Conservation (phyloP, 257 asterid species). For the Ligustrum vulgare region DNA sequence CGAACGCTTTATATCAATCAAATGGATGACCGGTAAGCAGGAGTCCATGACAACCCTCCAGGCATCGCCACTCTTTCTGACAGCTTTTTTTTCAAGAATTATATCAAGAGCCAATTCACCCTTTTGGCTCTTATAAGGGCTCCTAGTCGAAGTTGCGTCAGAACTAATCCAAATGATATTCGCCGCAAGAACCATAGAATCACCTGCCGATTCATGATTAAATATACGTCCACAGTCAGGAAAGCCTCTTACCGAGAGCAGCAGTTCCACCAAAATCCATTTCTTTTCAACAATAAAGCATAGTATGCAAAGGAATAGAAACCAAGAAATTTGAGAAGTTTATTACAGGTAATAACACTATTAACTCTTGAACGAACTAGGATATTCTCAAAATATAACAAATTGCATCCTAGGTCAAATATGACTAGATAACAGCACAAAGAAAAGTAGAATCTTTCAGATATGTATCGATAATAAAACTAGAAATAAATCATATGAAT, state of each 20-base stretch:
- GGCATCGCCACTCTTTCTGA: conserved; percentile 79
- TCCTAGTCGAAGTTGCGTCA: conserved; percentile 74
- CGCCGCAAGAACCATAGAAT: conserved; percentile 77
- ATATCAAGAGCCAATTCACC: conserved; percentile 90
- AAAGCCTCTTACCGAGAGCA: conserved; percentile 9
- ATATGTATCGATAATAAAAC: conserved; percentile 10
- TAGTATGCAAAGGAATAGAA: background rate
- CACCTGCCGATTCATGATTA: conserved; percentile 55
- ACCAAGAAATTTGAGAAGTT: background rate
- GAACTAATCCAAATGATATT: conserved; percentile 70
- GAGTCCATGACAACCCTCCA: conserved; percentile 93
- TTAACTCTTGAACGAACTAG: background rate
- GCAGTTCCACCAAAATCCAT: conserved; percentile 8
- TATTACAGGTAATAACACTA: conserved; percentile 16
- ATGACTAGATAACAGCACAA: background rate
- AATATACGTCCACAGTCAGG: conserved; percentile 11
- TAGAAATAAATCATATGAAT: conserved; percentile 14
- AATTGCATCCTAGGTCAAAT: background rate
- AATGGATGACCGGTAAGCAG: conserved; percentile 77
- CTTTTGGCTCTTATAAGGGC: conserved; percentile 53
- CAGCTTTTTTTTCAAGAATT: conserved; percentile 74
- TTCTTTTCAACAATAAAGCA: conserved; percentile 7
- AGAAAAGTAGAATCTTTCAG: conserved; percentile 3
- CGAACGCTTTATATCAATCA: conserved; percentile 75
- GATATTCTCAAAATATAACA: background rate